These are phyloP conservation scores for Aspergillus sp. DNA, from an alignment of 2,329 filamentous ascomycete genomes.

Conservation along the genomic window DNA sequence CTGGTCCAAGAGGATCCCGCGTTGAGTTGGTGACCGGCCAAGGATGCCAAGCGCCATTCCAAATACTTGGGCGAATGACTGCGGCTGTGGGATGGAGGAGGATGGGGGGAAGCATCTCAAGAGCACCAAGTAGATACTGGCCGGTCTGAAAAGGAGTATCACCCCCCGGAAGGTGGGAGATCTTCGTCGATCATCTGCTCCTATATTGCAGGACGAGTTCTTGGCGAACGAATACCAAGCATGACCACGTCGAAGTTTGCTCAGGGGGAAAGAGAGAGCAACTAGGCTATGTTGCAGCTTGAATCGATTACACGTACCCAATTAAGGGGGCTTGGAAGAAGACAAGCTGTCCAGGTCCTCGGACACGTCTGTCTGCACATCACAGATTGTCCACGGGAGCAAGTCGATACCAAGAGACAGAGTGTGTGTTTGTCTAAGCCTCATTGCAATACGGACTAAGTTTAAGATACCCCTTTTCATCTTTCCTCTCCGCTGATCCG, in stretches of 20 bases:
- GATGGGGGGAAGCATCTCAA: background rate
- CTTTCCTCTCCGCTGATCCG: background rate
- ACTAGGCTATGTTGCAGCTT: background rate
- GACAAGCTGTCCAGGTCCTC: background rate
- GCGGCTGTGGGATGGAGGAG: background rate
- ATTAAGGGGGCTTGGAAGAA: background rate
- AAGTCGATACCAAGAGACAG: background rate
- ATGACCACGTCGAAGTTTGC: constrained; percentile 4
- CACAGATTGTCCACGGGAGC: background rate
- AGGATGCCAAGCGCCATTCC: constrained; percentile 11
- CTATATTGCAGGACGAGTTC: constrained; percentile 14
- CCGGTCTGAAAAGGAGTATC: constrained; percentile 8
- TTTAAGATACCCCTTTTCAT: background rate
- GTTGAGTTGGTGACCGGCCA: constrained; percentile 12
- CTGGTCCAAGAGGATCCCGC: background rate
- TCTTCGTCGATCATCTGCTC: constrained; percentile 25
- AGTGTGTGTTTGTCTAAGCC: background rate
- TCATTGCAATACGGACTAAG: background rate
- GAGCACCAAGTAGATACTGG: background rate
- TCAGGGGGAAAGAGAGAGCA: background rate
- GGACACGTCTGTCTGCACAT: background rate
- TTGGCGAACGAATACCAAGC: constrained; percentile 17
- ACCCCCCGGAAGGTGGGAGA: constrained; percentile 16
- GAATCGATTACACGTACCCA: background rate
- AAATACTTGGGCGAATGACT: constrained; percentile 7